A percentile compares a stretch with the other conserved stretches of the same genome.
These are phyloP conservation scores for Paramecium pentaurelia DNA, from an alignment of 73 alveolate species.

Conservation along the genomic window DNA sequence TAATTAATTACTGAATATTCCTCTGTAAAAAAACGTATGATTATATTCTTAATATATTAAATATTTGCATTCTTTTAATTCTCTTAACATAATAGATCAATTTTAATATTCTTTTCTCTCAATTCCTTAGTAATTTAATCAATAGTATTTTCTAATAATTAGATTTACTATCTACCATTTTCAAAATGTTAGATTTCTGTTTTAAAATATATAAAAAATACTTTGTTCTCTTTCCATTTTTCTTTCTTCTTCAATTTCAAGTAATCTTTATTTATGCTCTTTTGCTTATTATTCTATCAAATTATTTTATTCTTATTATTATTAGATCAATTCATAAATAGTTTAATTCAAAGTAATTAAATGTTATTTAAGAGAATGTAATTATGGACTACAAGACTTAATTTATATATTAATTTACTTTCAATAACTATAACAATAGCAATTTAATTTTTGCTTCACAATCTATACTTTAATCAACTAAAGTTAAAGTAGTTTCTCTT, in stretches of 20 bases:
- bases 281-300: background rate
- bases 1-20: background rate
- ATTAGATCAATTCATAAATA: background rate
- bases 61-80: conserved; percentile 14
- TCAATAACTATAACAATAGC: background rate
- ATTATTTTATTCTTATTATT: background rate
- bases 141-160: background rate
- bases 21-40: conserved; percentile 8
- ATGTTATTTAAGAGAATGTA: background rate
- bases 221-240: conserved; percentile 6
- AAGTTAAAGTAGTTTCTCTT: background rate
- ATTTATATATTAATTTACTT: background rate
- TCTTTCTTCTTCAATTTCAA: conserved; percentile 27
- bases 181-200: conserved; percentile 27
- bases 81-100: background rate
- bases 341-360: conserved; percentile 9
- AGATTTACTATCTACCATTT: conserved; percentile 40
- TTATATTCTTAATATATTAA: background rate
- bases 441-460: conserved; percentile 38
- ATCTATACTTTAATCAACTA: background rate
- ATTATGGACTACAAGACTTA: conserved; percentile 14
- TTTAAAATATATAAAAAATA: background rate
- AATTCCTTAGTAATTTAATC: background rate
- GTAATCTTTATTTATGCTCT: background rate
- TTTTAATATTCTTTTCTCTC: background rate